These are phyloP conservation scores for Prunus kanzakura DNA, from an alignment of 306 rosid genomes.

Conservation along the genomic window DNA sequence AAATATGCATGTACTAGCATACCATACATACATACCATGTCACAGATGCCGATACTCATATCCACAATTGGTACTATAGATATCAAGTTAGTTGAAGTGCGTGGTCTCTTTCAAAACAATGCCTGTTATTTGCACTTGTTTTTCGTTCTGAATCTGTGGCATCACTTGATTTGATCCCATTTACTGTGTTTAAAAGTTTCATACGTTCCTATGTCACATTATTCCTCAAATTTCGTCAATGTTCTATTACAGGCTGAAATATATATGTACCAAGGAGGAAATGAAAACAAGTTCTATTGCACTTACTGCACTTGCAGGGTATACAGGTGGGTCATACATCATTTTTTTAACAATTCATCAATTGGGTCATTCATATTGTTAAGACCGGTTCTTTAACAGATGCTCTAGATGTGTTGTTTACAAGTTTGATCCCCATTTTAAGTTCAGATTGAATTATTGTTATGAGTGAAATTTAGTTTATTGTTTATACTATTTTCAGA, in stretches of 20 bases:
- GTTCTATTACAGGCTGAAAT: constrained; percentile 57
- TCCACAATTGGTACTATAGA: not conserved
- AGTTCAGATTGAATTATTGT: not conserved
- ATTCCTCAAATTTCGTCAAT: constrained; percentile 5
- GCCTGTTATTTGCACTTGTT: not conserved
- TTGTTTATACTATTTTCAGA: not conserved
- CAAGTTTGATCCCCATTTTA: not conserved
- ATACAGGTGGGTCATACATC: constrained; percentile 58
- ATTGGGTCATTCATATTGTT: not conserved
- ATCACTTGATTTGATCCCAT: not conserved
- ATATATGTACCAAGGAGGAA: constrained; percentile 90
- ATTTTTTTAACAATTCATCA: not conserved
- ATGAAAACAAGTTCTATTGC: constrained; percentile 73
- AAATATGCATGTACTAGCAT: not conserved
- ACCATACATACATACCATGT: not conserved
- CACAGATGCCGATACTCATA: not conserved
- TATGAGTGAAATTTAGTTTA: not conserved
- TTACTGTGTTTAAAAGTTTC: constrained; percentile 14
- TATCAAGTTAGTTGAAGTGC: not conserved
- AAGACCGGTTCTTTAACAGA: not conserved
- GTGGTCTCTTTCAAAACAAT: not conserved
- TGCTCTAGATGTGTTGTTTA: constrained; percentile 4
- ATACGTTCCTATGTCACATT: not conserved
- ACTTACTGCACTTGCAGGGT: constrained; percentile 77
- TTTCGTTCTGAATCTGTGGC: not conserved